Evolutionary conservation across 345 rosid species (phyloP), one percentile per base, ranked within the genome.

Genomic region (Balakata baccata): DNA sequence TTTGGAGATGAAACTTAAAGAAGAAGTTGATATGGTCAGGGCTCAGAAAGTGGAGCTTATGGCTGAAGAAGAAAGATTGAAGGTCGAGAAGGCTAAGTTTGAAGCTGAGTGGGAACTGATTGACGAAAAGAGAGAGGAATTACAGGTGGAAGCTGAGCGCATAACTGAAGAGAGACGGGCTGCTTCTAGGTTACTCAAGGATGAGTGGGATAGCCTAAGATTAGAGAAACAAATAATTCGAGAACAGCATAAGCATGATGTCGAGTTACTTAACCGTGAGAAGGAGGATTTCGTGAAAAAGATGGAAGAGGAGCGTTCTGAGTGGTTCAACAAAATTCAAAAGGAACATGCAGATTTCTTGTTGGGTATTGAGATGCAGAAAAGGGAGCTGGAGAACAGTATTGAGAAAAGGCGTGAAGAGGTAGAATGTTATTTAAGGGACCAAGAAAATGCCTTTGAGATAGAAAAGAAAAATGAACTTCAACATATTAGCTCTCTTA

Each of bases 31-130:
- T 78, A 75, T 70, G 63, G 75, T 89, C 76, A 88, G 99, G 86
- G 89, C 90, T 71, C 89, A 91, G 77, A 91, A 87, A 81, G 85
- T 83, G 71, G 98, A 92, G 78, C 77, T 91, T 56, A 69, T 85
- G 87, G 85, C 81, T 67, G 97, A 95, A 85, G 98, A 86, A 64
- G 97, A 95, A 74, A 87, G 80, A 75, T 73, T 95, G 81, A 80
- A 91, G 74, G 77, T 71, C 53, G 97, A 93, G 84, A 96, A 91
- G 77, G 92, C 86, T 37, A 87, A 91, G 80, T 93, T 93, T 80
- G 96, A 96, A 84, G 68, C 87, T 50, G 96, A 93, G 80, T 96
- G 98, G 98, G 99, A 96, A 79, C 82, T 86, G 73, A 93, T 96
- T 79, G 97, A 96, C 80, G 98, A 91, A 77, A 93, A 88, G 78